Evolutionary conservation across 108 stramenopile species (phyloP).

Genomic region (Skeletonema marinoi): DNA sequence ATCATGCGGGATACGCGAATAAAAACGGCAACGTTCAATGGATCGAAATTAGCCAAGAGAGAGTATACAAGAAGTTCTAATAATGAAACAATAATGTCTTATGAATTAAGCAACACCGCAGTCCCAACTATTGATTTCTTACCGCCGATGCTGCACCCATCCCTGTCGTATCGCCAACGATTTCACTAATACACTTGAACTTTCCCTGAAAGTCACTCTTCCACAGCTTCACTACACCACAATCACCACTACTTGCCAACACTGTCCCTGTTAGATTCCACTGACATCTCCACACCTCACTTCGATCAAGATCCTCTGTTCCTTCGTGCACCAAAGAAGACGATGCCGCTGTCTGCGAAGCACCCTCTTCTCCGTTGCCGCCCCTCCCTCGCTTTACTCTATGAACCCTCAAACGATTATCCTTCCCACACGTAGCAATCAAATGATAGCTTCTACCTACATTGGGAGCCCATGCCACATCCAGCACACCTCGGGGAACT

Average conservation of each 20-base stretch:
- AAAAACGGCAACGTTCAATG: not conserved
- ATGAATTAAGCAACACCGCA: too few species aligned
- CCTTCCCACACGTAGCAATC: conserved; percentile 77
- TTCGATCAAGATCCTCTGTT: conserved; percentile 53
- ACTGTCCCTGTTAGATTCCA: conserved; percentile 95
- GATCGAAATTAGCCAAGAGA: not conserved
- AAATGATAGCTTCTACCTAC: conserved; percentile 90
- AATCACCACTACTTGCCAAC: conserved; percentile 82
- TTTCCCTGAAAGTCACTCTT: conserved; percentile 70
- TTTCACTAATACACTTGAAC: conserved; percentile 77
- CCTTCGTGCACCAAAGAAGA: conserved; percentile 62
- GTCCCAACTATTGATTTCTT: conserved; percentile 6
- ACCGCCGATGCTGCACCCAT: not conserved
- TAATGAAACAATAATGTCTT: too few species aligned
- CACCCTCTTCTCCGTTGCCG: conserved; percentile 12
- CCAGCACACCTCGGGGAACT: conserved; percentile 67
- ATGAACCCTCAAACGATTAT: conserved; percentile 45
- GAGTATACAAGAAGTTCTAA: too few species aligned
- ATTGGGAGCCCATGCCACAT: conserved; percentile 95
- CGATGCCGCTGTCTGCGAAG: not conserved
- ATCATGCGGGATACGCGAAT: not conserved
- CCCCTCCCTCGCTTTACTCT: conserved; percentile 37
- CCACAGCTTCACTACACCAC: conserved; percentile 79
- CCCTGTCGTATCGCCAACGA: conserved; percentile 35
- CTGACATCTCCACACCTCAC: conserved; percentile 78